phyloP scores from a whole-genome alignment of 768 basidiomycete genomes.

The Mycena galericulata region DNA sequence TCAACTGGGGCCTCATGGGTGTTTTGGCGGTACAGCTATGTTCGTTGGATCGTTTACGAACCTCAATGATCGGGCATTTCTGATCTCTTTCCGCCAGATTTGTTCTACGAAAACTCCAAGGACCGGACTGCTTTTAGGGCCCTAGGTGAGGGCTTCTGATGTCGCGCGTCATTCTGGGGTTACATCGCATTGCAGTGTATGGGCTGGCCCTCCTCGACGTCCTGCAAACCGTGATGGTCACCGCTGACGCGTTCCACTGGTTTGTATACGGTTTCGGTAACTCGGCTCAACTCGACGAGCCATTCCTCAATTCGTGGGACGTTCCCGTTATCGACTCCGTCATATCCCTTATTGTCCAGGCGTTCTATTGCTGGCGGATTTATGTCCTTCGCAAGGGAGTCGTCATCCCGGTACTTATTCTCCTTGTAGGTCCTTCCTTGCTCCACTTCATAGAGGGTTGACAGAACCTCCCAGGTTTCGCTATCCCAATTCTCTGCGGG shows the following conservation, averaged over 20 bases:
- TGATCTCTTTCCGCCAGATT: slow-evolving; percentile 19
- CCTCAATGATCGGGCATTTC: background rate
- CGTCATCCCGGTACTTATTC: too few relatives aligned
- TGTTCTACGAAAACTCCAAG: slow-evolving; percentile 18
- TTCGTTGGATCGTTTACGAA: slow-evolving; percentile 10
- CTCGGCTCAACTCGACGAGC: slow-evolving; percentile 13
- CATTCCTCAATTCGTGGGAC: slow-evolving; percentile 31
- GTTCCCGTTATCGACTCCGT: slow-evolving; percentile 28
- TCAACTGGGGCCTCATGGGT: slow-evolving; percentile 29
- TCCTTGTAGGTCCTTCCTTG: too few relatives aligned
- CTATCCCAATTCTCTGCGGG: slow-evolving; percentile 23
- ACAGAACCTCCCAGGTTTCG: slow-evolving; percentile 23
- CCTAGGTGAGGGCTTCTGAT: slow-evolving; percentile 21
- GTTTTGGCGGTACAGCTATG: slow-evolving; percentile 26
- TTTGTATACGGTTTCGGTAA: slow-evolving; percentile 36
- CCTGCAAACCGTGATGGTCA: slow-evolving; percentile 28
- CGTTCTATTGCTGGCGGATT: slow-evolving; percentile 34
- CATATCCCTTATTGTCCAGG: slow-evolving; percentile 32
- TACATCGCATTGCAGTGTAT: slow-evolving; percentile 22
- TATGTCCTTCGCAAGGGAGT: too few relatives aligned
- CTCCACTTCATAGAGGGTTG: background rate
- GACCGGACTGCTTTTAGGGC: slow-evolving; percentile 18
- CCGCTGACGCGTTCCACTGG: slow-evolving; percentile 39
- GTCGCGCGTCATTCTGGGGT: slow-evolving; percentile 4
- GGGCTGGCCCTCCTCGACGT: slow-evolving; percentile 28